Conservation (phyloP, 225 moss, liverwort and hornwort genomes). For the Marchantia paleacea region DNA sequence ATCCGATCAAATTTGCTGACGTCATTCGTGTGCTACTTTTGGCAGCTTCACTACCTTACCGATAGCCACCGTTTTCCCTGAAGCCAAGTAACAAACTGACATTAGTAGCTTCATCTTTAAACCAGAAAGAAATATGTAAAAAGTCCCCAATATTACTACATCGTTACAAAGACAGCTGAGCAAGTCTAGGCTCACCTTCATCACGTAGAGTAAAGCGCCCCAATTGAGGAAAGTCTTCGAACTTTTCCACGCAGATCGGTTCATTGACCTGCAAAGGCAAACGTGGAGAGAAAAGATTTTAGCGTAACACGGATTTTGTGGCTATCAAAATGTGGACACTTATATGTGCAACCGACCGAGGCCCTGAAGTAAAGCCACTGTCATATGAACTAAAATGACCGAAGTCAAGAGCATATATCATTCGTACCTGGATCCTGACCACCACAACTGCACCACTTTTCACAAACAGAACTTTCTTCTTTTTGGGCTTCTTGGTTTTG, state of each 20-base stretch:
- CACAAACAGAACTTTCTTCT: constrained; percentile 81
- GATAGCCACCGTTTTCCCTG: constrained; percentile 95
- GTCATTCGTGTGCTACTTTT: constrained; percentile 64
- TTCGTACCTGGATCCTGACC: constrained; percentile 76
- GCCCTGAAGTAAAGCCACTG: too few relatives aligned
- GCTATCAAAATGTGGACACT: too few relatives aligned
- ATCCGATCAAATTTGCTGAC: constrained; percentile 59
- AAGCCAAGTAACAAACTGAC: not conserved
- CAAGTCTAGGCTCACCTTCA: constrained; percentile 49
- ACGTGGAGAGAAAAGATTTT: not conserved
- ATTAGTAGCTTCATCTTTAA: not conserved
- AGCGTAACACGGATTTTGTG: too few relatives aligned
- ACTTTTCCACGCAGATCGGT: constrained; percentile 86
- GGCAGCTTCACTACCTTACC: constrained; percentile 85
- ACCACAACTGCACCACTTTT: constrained; percentile 96
- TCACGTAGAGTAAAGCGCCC: constrained; percentile 96
- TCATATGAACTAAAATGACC: too few relatives aligned
- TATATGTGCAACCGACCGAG: too few relatives aligned
- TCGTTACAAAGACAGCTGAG: not conserved
- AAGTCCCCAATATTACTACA: not conserved
- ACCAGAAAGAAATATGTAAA: not conserved
- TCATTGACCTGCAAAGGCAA: constrained; percentile 57
- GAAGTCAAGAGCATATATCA: not conserved
- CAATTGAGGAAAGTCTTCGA: constrained; percentile 87
- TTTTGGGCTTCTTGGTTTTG: constrained; percentile 92